phyloP scores from a whole-genome alignment of 2,329 filamentous ascomycete species.

The Exutisphaerella laricina region DNA sequence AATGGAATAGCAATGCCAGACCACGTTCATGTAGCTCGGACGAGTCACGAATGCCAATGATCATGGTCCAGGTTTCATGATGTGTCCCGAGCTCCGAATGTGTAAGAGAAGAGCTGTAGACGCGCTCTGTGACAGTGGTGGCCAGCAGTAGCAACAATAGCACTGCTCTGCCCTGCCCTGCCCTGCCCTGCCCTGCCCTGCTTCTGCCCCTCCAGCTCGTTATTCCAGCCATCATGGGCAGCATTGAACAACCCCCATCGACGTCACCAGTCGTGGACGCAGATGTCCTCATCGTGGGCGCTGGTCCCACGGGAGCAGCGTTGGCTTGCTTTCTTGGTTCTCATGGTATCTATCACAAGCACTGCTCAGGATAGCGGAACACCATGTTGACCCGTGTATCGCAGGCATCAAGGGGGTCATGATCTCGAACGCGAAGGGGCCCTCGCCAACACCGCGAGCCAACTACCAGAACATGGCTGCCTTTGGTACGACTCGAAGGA shows the following conservation, averaged over 20 bases:
- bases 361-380: not conserved
- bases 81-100: too few species aligned
- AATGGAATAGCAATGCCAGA: too few species aligned
- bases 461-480: constrained; percentile 8
- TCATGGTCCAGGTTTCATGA: too few species aligned
- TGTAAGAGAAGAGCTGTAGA: too few species aligned
- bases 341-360: not conserved
- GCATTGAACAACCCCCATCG: not conserved
- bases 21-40: too few species aligned
- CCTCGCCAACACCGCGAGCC: not conserved
- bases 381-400: not conserved
- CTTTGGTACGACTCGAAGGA: too few species aligned
- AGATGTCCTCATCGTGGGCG: constrained; percentile 7
- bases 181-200: too few species aligned
- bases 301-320: constrained; percentile 6
- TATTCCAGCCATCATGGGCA: constrained; percentile 2
- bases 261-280: not conserved
- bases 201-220: too few species aligned
- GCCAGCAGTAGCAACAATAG: too few species aligned
- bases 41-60: too few species aligned
- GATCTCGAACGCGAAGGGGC: constrained; percentile 1
- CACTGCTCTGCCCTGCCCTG: too few species aligned
- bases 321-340: constrained; percentile 4
- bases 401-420: constrained; percentile 4
- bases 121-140: too few species aligned